Base-by-base conservation (phyloP, 2,329 filamentous ascomycete genomes). In the Aspergillus japonicus region DNA sequence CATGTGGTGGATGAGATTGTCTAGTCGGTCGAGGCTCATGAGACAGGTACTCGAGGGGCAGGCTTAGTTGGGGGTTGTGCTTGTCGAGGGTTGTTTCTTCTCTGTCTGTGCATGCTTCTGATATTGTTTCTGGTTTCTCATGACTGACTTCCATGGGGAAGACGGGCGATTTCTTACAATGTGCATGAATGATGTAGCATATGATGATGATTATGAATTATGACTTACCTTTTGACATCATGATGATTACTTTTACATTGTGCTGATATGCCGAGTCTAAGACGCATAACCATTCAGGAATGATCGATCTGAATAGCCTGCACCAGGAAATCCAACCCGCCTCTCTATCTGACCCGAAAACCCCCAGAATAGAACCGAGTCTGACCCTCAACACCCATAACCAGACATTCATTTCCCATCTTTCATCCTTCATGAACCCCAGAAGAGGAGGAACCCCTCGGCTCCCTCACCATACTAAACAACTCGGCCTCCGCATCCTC, bases 1-100 rank as follows among this genome's bases (percentile, higher is more conserved):
- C 80, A 79, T 65, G 70, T 87, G 29, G 63, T 84, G 8, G 68
- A 67, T 48, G 74, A 76, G 57, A 66, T 76, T 54, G 63, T 59
- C n/a, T 75, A 65, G 50, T n/a, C 14, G 16, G n/a, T 44, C 2
- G 33, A 35, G 11, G 33, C 7, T 29, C 7, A 12, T 35, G 33
- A 35, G 12, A 35, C 33, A 12, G 33, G 4, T 16, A 6, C 11
- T 12, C 14, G 4, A 16, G 39, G 35, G 2, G 16, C 39, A 44
- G 39, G 16, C n/a, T 3, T 12, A 44, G 4, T 8, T 44, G 14
- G 39, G 5, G 14, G 14, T 19, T 58, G 14, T 23, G 19, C 12
- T 39, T 54, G 19, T 35, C 10, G 33, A 39, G 33, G 11, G 51
- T 33, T 19, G 47, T 29, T 50, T 44, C 11, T 57, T 44, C 19